phyloP scores from a whole-genome alignment of 176 grass and related monocot genomes.

The Juncus inflexus region DNA sequence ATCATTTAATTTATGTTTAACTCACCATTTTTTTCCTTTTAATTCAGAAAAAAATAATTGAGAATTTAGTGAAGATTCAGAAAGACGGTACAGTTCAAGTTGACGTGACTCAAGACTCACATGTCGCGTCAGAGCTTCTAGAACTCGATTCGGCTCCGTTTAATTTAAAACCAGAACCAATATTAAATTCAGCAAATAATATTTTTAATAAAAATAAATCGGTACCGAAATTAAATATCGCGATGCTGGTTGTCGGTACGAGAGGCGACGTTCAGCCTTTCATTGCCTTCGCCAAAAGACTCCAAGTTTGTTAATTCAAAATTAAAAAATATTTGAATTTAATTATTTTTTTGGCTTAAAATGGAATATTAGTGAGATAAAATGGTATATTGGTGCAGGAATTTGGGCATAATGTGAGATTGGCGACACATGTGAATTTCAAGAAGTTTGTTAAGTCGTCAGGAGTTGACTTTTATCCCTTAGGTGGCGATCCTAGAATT shows the following conservation, averaged over 20 bases:
- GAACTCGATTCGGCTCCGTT: slow-evolving; percentile 65
- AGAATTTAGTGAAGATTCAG: slow-evolving; percentile 80
- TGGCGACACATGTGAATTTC: slow-evolving; percentile 98
- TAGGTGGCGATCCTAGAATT: slow-evolving; percentile 88
- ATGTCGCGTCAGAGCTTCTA: slow-evolving; percentile 77
- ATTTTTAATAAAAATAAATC: slow-evolving; percentile 39
- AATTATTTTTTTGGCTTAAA: not conserved
- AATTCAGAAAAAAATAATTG: slow-evolving; percentile 75
- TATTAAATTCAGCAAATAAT: slow-evolving; percentile 17
- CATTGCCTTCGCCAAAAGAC: slow-evolving; percentile 92
- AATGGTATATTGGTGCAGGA: slow-evolving; percentile 50
- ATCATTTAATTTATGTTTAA: not conserved
- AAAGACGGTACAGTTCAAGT: slow-evolving; percentile 84
- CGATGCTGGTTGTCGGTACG: slow-evolving; percentile 95
- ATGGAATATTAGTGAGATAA: not conserved
- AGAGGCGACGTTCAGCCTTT: slow-evolving; percentile 98
- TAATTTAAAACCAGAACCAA: slow-evolving; percentile 33
- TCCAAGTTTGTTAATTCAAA: slow-evolving; percentile 52
- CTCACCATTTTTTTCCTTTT: slow-evolving; percentile 15
- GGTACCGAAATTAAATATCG: slow-evolving; percentile 91
- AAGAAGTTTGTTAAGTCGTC: slow-evolving; percentile 78
- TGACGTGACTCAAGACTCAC: slow-evolving; percentile 48
- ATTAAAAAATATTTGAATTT: slow-evolving; percentile 6
- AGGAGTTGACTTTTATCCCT: slow-evolving; percentile 92
- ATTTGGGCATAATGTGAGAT: slow-evolving; percentile 93